phyloP scores from a whole-genome alignment of 495 filamentous ascomycete genomes.

The Trichocladium uniseriatum region DNA sequence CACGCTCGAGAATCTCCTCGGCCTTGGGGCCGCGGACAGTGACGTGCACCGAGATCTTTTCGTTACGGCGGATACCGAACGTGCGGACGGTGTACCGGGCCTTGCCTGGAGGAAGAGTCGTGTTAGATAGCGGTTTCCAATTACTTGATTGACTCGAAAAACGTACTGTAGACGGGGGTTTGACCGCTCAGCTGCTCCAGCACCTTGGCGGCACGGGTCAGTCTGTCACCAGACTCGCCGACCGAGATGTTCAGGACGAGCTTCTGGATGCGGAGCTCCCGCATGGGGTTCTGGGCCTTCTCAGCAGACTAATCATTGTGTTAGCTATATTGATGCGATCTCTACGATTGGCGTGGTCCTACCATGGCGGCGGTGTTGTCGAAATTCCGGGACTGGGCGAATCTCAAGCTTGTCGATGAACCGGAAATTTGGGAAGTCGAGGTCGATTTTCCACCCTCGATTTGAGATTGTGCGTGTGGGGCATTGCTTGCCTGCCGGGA shows the following conservation, averaged over 20 bases:
- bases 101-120: conserved; percentile 56
- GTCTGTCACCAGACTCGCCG: conserved; percentile 99
- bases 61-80: conserved; percentile 99
- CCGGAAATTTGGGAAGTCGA: conserved; percentile 14
- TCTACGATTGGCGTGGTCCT: conserved; percentile 1
- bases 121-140: conserved; percentile 1
- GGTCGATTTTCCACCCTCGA: conserved; percentile 19
- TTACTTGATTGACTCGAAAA: neutral
- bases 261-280: conserved; percentile 99
- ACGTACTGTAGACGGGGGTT: conserved; percentile 96
- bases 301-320: conserved; percentile 42
- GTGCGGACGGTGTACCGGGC: conserved; percentile 99
- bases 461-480: conserved; percentile 26
- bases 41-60: conserved; percentile 99
- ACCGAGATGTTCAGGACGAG: conserved; percentile 99
- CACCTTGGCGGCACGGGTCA: conserved; percentile 99
- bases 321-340: conserved; percentile 16
- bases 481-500: conserved; percentile 2
- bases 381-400: conserved; percentile 16
- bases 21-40: conserved; percentile 99
- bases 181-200: conserved; percentile 98
- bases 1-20: conserved; percentile 99
- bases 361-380: conserved; percentile 26
- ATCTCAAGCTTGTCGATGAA: conserved; percentile 3
- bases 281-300: conserved; percentile 94